Conservation (phyloP, 2,329 filamentous ascomycete genomes). For the Lojkania enalia region DNA sequence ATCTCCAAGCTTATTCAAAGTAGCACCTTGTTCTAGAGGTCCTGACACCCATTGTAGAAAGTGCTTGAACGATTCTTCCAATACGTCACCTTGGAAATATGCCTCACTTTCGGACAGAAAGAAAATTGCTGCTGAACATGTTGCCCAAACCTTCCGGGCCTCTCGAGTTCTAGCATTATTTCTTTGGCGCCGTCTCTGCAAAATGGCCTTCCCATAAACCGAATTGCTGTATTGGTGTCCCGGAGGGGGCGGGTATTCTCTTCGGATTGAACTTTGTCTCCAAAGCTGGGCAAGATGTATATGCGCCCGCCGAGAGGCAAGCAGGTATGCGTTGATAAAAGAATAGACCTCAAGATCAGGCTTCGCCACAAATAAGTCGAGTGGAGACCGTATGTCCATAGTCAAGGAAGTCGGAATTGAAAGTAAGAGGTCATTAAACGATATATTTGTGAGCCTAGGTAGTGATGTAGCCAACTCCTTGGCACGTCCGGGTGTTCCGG, state of each 20-base stretch:
- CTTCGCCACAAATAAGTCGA: constrained; percentile 83
- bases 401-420: constrained; percentile 73
- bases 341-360: constrained; percentile 80
- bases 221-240: constrained; percentile 66
- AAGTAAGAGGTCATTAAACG: constrained; percentile 81
- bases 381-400: constrained; percentile 73
- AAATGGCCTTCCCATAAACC: constrained; percentile 61
- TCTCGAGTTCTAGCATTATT: constrained; percentile 64
- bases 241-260: constrained; percentile 74
- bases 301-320: constrained; percentile 83
- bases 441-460: constrained; percentile 49
- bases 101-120: constrained; percentile 84
- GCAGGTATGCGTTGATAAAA: constrained; percentile 81
- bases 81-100: constrained; percentile 88
- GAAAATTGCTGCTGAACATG: constrained; percentile 82
- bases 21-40: constrained; percentile 10
- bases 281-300: constrained; percentile 82
- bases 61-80: constrained; percentile 77
- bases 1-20: constrained; percentile 8
- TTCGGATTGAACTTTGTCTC: constrained; percentile 78
- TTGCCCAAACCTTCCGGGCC: constrained; percentile 88
- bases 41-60: constrained; percentile 73
- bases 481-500: constrained; percentile 47
- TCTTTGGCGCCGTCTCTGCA: constrained; percentile 65
- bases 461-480: constrained; percentile 34